These are phyloP conservation scores for Arabis alpina DNA, from an alignment of 345 rosid species.

Conservation along the genomic window DNA sequence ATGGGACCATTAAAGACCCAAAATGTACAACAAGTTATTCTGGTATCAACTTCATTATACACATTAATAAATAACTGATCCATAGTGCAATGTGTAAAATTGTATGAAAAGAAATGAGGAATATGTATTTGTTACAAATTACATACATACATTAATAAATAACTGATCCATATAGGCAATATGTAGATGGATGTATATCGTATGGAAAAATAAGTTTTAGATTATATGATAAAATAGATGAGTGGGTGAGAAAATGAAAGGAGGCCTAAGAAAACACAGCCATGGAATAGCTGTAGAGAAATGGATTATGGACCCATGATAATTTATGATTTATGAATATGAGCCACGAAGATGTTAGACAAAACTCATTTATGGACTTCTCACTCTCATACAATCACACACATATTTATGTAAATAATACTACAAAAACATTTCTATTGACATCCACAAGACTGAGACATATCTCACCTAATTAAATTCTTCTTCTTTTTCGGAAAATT, in stretches of 20 bases:
- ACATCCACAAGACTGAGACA: slow-evolving; percentile 25
- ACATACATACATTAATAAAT: not conserved
- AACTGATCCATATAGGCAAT: not conserved
- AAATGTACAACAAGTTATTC: not conserved
- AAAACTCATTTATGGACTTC: slow-evolving; percentile 38
- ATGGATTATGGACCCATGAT: slow-evolving; percentile 37
- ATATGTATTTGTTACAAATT: not conserved
- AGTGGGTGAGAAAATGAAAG: slow-evolving; percentile 39
- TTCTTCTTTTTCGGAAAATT: too few species aligned
- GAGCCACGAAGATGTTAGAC: slow-evolving; percentile 21
- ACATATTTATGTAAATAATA: slow-evolving; percentile 2
- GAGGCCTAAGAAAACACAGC: slow-evolving; percentile 40
- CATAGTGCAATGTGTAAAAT: too few species aligned
- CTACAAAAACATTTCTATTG: not conserved
- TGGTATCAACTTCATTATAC: not conserved
- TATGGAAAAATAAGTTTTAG: too few species aligned
- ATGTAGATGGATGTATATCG: not conserved
- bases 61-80: too few species aligned
- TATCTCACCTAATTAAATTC: slow-evolving; percentile 5
- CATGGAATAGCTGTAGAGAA: slow-evolving; percentile 44
- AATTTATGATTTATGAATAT: slow-evolving; percentile 36
- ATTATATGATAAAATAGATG: not conserved
- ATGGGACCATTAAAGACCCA: slow-evolving; percentile 4
- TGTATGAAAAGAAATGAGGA: not conserved
- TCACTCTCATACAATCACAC: not conserved